phyloP scores from a whole-genome alignment of 2,329 filamentous ascomycete genomes.

The Pyrenophora graminea region DNA sequence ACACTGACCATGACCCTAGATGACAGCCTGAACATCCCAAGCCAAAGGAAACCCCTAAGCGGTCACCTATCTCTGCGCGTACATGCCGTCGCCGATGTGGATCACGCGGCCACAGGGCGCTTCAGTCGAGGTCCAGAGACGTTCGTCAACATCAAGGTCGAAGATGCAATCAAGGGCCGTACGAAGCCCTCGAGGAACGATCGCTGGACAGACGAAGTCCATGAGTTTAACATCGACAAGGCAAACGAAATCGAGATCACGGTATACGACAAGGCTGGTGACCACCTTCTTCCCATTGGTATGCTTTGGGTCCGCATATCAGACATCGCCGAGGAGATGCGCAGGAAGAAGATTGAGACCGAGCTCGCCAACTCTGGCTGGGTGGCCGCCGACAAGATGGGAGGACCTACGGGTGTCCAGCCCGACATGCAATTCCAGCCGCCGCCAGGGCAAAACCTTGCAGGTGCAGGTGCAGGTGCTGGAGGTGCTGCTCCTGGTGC shows the following conservation, averaged over 20 bases:
- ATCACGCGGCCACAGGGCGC: slow-evolving; percentile 79
- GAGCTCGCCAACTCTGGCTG: slow-evolving; percentile 94
- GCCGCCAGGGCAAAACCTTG: slow-evolving; percentile 50
- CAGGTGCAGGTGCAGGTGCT: slow-evolving; percentile 41
- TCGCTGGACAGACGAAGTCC: slow-evolving; percentile 87
- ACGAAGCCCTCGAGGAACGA: slow-evolving; percentile 86
- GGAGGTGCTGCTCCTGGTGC: slow-evolving; percentile 46
- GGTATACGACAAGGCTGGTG: slow-evolving; percentile 90
- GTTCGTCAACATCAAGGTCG: slow-evolving; percentile 94
- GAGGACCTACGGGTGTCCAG: slow-evolving; percentile 58
- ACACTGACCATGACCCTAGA: slow-evolving; percentile 61
- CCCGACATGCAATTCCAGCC: slow-evolving; percentile 60
- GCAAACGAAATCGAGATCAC: slow-evolving; percentile 98
- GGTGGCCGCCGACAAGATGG: slow-evolving; percentile 97
- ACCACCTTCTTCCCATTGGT: slow-evolving; percentile 88
- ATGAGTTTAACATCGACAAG: slow-evolving; percentile 94
- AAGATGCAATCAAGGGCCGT: slow-evolving; percentile 87
- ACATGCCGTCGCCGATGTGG: slow-evolving; percentile 88
- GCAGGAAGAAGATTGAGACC: slow-evolving; percentile 93
- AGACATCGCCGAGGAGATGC: slow-evolving; percentile 96
- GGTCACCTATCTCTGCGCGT: slow-evolving; percentile 87
- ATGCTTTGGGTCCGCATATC: slow-evolving; percentile 96
- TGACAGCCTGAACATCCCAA: slow-evolving; percentile 94
- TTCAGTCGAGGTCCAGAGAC: slow-evolving; percentile 93
- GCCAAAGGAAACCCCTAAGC: slow-evolving; percentile 92